Evolutionary conservation across 148 eudicot genomes (phyloP), one percentile per base, ranked within the genome.

Genomic region (Cornus controversa): DNA sequence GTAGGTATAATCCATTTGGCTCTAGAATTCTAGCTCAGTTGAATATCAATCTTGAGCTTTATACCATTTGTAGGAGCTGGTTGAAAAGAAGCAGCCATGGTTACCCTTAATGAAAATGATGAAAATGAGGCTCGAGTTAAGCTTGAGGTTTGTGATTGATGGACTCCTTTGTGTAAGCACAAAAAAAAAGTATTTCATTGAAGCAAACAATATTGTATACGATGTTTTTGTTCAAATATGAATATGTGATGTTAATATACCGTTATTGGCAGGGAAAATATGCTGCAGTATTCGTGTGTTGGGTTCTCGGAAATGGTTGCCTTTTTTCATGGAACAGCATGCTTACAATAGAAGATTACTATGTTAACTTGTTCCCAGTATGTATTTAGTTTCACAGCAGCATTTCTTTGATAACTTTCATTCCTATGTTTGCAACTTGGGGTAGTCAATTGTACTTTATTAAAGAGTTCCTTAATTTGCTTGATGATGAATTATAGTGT

Each of bases 281-380:
- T 31, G 37, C 69, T n/a, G 87, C 89, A 42, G 31, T 83, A 69
- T 36, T 79, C 34, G 77, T 83, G 13, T 86, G 86, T 66, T 86
- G 84, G 84, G 76, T 86, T 67, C 84, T 86, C 3, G 88, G 88
- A 10, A 80, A 77, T 45, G 89, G 89, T 6, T 83, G 84, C 74
- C 82, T 86, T 70, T 75, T 86, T 54, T 67, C 84, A 0, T 83
- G 89, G 89, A 86, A 86, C 68, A 86, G 89, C 73, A 83, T 86
- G 89, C 78, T 86, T 10, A 81, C 86, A 0, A 81, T 86, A 10
- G 79, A 72, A 73, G 89, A 86, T 78, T 86, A 86, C 81, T 79
- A 80, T 65, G 40, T 0, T 13, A 68, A 58, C 73, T 70, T 86
- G 64, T 86, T 81, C 71, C 89, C 84, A 75, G 89, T 83, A 83